Evolutionary conservation across 148 eudicot genomes (phyloP).

Genomic region (Rhododendron vialii): DNA sequence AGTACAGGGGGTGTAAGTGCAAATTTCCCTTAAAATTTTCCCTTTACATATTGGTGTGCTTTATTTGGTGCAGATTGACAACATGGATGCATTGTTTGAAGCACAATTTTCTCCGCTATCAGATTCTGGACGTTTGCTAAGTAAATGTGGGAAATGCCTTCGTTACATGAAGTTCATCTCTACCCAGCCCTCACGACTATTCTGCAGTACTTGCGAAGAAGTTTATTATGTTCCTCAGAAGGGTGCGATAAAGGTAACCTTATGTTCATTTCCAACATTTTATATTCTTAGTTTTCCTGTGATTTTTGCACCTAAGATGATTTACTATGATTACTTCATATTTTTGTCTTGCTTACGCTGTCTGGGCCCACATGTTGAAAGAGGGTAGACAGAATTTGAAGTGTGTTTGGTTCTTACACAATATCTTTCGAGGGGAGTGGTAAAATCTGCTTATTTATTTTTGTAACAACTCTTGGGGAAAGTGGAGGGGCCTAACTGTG

Average conservation of each 20-base stretch:
- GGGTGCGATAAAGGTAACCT: conserved; percentile 75
- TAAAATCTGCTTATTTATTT: background rate
- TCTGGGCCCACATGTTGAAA: background rate
- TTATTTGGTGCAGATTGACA: conserved; percentile 70
- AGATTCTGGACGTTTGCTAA: conserved; percentile 73
- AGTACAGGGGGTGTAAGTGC: too few relatives aligned
- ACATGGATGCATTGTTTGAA: conserved; percentile 94
- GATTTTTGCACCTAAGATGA: background rate
- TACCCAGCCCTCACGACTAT: conserved; percentile 72
- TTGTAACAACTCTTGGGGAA: background rate
- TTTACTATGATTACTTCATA: background rate
- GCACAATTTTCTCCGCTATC: conserved; percentile 96
- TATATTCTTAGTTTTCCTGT: background rate
- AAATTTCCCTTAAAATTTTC: too few relatives aligned
- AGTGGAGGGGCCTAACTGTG: background rate
- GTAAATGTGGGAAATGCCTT: conserved; percentile 92
- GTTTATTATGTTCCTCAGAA: conserved; percentile 90
- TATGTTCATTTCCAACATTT: background rate
- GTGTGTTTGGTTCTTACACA: background rate
- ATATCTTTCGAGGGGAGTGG: background rate
- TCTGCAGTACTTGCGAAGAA: conserved; percentile 84
- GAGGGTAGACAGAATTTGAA: background rate
- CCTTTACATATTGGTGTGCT: background rate
- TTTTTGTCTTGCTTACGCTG: background rate
- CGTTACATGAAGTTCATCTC: conserved; percentile 88